A percentile compares a stretch with the other conserved stretches of the same genome.
These are phyloP conservation scores for Condylostoma magnum DNA, from an alignment of 169 alveolate genomes.

Conservation along the genomic window DNA sequence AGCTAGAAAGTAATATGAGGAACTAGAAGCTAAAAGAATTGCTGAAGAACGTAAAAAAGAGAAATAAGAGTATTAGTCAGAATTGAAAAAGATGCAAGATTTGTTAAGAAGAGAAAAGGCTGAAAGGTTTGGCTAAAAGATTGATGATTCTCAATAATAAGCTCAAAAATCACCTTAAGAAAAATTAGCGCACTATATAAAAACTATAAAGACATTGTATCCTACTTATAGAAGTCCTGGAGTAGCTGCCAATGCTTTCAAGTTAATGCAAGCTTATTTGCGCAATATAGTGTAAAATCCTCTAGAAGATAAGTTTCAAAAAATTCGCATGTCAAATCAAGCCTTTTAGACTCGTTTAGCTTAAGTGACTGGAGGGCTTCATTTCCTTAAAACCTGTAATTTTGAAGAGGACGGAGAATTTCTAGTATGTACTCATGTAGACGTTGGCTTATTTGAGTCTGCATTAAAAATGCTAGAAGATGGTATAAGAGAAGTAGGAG, in stretches of 20 bases:
- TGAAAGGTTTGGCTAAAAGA: slow-evolving; percentile 46
- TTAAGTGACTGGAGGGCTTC: slow-evolving; percentile 28
- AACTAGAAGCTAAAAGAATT: slow-evolving; percentile 39
- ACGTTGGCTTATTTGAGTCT: too few species aligned
- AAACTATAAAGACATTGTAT: slow-evolving; percentile 49
- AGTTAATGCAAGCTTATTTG: slow-evolving; percentile 35
- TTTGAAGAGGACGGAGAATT: slow-evolving; percentile 27
- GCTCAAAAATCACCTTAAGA: slow-evolving; percentile 41
- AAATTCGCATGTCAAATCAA: not conserved
- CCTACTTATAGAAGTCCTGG: slow-evolving; percentile 66
- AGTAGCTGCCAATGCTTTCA: slow-evolving; percentile 52
- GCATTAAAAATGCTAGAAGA: too few species aligned
- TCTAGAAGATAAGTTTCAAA: slow-evolving; percentile 16
- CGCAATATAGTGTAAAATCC: slow-evolving; percentile 13
- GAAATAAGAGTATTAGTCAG: slow-evolving; percentile 38
- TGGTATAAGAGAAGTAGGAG: too few species aligned
- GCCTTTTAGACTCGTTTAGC: slow-evolving; percentile 32
- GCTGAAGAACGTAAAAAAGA: slow-evolving; percentile 40
- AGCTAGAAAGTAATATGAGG: slow-evolving; percentile 52
- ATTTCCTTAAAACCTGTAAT: slow-evolving; percentile 6
- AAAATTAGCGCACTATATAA: slow-evolving; percentile 37
- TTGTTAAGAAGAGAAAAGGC: slow-evolving; percentile 28
- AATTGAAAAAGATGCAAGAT: slow-evolving; percentile 37
- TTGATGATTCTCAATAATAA: slow-evolving; percentile 14
- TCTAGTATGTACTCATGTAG: too few species aligned